Conservation (phyloP, 2,329 filamentous ascomycete species). For the Claviceps citrina region DNA sequence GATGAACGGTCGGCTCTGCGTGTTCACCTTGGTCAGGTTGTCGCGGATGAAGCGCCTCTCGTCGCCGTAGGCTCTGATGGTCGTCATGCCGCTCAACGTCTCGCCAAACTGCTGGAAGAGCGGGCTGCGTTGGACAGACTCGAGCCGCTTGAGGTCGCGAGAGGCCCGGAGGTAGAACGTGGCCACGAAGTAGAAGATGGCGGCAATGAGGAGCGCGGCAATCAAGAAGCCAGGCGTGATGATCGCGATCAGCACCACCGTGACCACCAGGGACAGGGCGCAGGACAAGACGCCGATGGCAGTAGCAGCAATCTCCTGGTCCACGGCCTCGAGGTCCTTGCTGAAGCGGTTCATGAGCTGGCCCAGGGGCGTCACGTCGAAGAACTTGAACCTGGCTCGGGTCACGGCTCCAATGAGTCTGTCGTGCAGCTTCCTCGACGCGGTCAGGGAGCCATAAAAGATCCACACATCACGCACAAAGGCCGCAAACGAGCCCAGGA, state of each 20-base stretch:
- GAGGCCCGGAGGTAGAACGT: conserved; percentile 82
- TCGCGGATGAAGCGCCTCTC: conserved; percentile 86
- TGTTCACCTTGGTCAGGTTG: conserved; percentile 77
- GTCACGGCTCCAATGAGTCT: conserved; percentile 64
- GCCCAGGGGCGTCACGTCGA: conserved; percentile 86
- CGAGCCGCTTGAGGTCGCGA: conserved; percentile 86
- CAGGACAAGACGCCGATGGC: conserved; percentile 63
- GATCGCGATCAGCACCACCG: conserved; percentile 68
- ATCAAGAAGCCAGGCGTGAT: conserved; percentile 88
- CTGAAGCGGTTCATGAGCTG: conserved; percentile 98
- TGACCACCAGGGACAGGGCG: conserved; percentile 57
- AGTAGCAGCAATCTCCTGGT: conserved; percentile 88
- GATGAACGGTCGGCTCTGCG: conserved; percentile 83
- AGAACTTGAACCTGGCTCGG: conserved; percentile 91
- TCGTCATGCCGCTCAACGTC: conserved; percentile 85
- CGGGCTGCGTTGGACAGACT: conserved; percentile 86
- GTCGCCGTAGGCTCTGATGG: conserved; percentile 90
- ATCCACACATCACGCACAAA: conserved; percentile 73
- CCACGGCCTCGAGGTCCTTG: conserved; percentile 87
- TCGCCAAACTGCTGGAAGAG: conserved; percentile 97
- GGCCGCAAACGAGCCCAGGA: conserved; percentile 65
- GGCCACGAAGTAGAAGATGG: conserved; percentile 69
- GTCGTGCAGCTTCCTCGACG: conserved; percentile 72
- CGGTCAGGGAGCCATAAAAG: conserved; percentile 80
- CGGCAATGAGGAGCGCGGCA: conserved; percentile 69